Evolutionary conservation across 805 yeast genomes (phyloP), one percentile per base, ranked within the genome.

Genomic region (Hanseniaspora hatyaiensis): DNA sequence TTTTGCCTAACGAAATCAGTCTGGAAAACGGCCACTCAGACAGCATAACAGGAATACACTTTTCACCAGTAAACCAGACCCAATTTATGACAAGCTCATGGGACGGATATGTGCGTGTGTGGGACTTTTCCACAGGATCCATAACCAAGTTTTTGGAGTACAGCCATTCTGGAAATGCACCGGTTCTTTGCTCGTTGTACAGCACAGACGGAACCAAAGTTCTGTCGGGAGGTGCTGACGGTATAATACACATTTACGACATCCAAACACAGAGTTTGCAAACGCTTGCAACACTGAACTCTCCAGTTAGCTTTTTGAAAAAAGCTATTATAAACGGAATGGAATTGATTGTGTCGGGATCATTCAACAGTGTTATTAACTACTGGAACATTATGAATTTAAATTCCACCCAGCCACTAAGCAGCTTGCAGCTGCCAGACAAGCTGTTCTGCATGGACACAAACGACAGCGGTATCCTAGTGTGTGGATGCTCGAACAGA

Each of bases 351-450:
- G 20, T 45, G 8, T 77, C 88, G 37, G 96, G 95, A 6, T 85
- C 96, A 6, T 92, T 96, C 96, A 98, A 92, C 65, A 87, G 86
- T 65, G 86, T 96, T 1, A 66, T 92, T 53, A 79, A 77, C 61
- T 92, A 92, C 65, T 89, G 98, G 98, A 97, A 92, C 65, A 71
- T 83, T 66, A 78, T 96, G 59, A 78, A 79, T 54, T 82, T 80
- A 38, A 80, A 75, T 56, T 18, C 36, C 3, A 45, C 42, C 2
- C 40, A 36, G 5, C 92, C 97, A 15, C 73, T 89, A 18, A 75
- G 87, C 16, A 82, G 94, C 3, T 67, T 92, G 34, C 74, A 75
- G 57, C 68, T 92, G 61, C 95, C 97, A 0, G 97, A 92, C 55
- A 70, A 95, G 46, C 95, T 85, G 0, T 89, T 87, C 65, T 69